Percentiles rank a stretch among this genome's conserved stretches.
These are phyloP conservation scores for Sophora flavescens DNA, from an alignment of 306 rosid genomes.

Conservation along the genomic window DNA sequence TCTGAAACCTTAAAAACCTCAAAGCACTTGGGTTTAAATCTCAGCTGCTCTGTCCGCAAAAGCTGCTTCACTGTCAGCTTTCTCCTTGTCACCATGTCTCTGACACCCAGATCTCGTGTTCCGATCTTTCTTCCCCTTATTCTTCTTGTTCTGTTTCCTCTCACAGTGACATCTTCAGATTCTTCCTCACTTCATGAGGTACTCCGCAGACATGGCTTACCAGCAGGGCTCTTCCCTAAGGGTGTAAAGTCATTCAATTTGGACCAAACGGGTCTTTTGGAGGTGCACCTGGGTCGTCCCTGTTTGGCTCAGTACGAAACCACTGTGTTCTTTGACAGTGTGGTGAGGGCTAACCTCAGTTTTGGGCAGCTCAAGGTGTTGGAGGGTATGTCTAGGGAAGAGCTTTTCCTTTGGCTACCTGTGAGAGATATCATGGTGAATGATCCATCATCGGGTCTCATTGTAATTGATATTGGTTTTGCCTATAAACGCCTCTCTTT, in stretches of 20 bases:
- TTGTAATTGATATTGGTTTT: conserved; percentile 82
- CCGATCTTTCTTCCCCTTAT: conserved; percentile 34
- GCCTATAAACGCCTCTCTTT: conserved; percentile 77
- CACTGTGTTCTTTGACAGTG: conserved; percentile 68
- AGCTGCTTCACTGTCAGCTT: background rate
- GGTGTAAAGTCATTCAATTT: conserved; percentile 58
- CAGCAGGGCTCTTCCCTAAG: conserved; percentile 76
- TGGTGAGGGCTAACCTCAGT: conserved; percentile 72
- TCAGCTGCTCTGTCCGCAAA: background rate
- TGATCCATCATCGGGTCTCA: conserved; percentile 75
- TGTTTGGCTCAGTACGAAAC: conserved; percentile 84
- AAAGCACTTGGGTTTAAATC: background rate
- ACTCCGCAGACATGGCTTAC: conserved; percentile 70
- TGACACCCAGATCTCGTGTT: conserved; percentile 36
- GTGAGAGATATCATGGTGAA: conserved; percentile 68
- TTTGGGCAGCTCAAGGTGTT: conserved; percentile 69
- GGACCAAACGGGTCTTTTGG: conserved; percentile 63
- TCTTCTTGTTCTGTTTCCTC: conserved; percentile 37
- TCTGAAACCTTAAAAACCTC: conserved; percentile 38
- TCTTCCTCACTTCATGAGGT: conserved; percentile 58
- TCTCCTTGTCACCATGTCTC: conserved; percentile 45
- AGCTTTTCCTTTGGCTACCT: conserved; percentile 87
- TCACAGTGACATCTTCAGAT: conserved; percentile 7
- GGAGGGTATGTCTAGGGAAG: conserved; percentile 72
- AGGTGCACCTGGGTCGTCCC: conserved; percentile 67